Evolutionary conservation across 192 early-diverging fungal genomes (phyloP), one percentile per base, ranked within the genome.

Genomic region (Mortierella hygrophila): DNA sequence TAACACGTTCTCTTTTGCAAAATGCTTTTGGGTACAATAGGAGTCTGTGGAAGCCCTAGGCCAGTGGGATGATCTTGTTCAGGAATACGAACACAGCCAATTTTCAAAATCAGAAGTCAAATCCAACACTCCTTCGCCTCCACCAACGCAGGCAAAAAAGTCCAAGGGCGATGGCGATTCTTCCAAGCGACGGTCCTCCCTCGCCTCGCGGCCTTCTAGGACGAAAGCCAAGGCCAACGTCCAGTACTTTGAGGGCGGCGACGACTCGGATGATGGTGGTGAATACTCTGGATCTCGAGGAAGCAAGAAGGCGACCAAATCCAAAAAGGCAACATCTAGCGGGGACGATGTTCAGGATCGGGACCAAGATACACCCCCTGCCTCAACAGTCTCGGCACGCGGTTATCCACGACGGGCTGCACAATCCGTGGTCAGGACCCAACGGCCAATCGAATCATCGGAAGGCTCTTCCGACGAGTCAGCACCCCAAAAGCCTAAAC

Each of bases 11-110:
- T 52, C 32, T 11, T 10, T 6, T 32, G 1, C 26, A 32, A 15
- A 15, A 13, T 65, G 60, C 9, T 65, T 65, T 26, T 4, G 26
- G 10, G 16, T n/a, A 21, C 1, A 3, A n/a, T 79, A 88, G 88
- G 88, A 88, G 75, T 79, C 88, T 52, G 82, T 84, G 26, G 76
- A 81, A 26, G 78, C 79, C 16, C 63, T 88, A 11, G 82, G 82
- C 1, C 46, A 78, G 72, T 88, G 82, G 78, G 81, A 83, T 40
- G 80, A 84, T 63, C 82, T 81, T 13, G 75, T 88, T 21, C 79
- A 88, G 55, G 88, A 84, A 54, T 88, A 81, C 41, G 88, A 88
- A 68, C 88, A 88, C 20, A 82, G 84, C 54, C 84, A 86, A 54
- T 86, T 86, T 55, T 86, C 84, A 55, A 81, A 76, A 63, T 86